Percentiles rank a stretch among this genome's conserved stretches.
Evolutionary conservation across 352 stramenopile genomes (phyloP).

Genomic region (Pythium sukuiense): DNA sequence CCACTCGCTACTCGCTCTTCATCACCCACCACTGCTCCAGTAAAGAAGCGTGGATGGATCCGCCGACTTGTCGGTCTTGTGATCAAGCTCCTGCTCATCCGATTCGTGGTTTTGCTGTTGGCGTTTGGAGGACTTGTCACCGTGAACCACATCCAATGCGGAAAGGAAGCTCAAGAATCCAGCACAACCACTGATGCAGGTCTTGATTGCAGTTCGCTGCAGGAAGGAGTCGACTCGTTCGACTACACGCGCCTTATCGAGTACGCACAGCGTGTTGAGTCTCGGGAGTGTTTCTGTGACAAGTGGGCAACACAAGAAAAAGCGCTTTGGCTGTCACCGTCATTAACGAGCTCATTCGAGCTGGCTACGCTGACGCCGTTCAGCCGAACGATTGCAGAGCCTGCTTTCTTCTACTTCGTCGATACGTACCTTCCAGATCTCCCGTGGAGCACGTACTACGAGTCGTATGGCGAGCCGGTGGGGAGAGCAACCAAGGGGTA

Average conservation of each 20-base stretch:
- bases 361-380: constrained; percentile 16
- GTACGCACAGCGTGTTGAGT: constrained; percentile 17
- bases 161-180: background rate
- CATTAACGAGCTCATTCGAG: constrained; percentile 3
- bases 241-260: constrained; percentile 1
- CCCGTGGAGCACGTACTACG: constrained; percentile 17
- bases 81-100: constrained; percentile 19
- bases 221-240: constrained; percentile 7
- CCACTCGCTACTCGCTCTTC: background rate
- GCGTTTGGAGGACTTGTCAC: constrained; percentile 18
- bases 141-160: constrained; percentile 13
- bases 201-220: background rate
- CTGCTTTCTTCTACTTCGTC: constrained; percentile 7
- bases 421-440: constrained; percentile 18
- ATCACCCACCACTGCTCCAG: background rate
- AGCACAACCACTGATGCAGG: background rate
- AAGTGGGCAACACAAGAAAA: constrained; percentile 13
- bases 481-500: background rate
- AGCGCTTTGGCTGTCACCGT: constrained; percentile 5
- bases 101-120: background rate
- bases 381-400: constrained; percentile 20
- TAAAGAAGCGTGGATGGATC: constrained; percentile 13
- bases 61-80: constrained; percentile 27
- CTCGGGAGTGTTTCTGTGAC: constrained; percentile 19
- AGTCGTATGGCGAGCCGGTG: constrained; percentile 11